Evolutionary conservation across 2,329 filamentous ascomycete species (phyloP), one percentile per base, ranked within the genome.

Genomic region (Laburnicola sp.): DNA sequence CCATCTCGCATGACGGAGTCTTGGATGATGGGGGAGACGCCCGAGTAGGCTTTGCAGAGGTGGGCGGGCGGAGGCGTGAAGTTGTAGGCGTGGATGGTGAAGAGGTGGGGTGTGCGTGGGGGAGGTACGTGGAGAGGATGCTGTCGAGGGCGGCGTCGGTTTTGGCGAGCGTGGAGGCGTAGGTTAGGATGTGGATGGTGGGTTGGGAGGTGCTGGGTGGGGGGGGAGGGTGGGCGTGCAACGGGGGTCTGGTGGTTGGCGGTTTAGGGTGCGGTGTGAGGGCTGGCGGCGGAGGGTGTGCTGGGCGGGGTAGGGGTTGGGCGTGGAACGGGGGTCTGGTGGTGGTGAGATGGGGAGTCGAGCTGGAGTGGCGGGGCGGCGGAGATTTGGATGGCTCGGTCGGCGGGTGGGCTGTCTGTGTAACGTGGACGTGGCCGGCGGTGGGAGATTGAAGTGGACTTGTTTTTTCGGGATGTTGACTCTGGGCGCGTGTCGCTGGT

Each of bases 151-250:
- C 38, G 11, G 35, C 16, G 8, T 52, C 35, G 8, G 23, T 38
- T 6, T 39, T 51, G 6, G 46, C 47, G 27, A 50, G 51, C 6
- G 54, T 39, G 2, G 50, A 50, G 31, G 57, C 51, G 51, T 61
- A 69, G 30, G 60, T 62, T n/a, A 66, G 25, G 21, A 69, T 59
- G 51, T 66, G 63, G 34, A 69, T 48, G 7, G 60, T 66, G 34
- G 64, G 64, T 4, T 30, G 39, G 23, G n/a, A 35, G 25, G 16
- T 34, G 23, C 10, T 26, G 30, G 27, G 34, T 21, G 35, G 25
- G n/a, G 26, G n/a, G 6, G 11, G 23, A 35, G 32, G 23, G 10
- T n/a, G 25, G 10, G 6, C 7, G 36, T n/a, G n/a, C n/a, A n/a
- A n/a, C n/a, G n/a, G n/a, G n/a, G n/a, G n/a, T n/a, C n/a, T n/a